Evolutionary conservation across 2,329 filamentous ascomycete genomes (phyloP).

Genomic region (Geosmithia morbida): DNA sequence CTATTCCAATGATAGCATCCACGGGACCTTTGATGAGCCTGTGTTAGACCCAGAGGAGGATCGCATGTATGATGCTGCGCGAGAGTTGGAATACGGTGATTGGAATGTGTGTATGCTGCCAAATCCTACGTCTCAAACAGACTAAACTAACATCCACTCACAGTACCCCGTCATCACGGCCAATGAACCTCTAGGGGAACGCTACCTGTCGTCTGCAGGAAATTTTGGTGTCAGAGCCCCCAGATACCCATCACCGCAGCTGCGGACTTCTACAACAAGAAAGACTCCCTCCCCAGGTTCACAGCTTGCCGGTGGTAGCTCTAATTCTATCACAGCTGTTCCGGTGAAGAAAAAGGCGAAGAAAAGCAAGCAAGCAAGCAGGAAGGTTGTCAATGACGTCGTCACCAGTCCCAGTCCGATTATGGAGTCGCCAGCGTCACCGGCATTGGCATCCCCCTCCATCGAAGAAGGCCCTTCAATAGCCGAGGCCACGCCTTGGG

Average conservation of each 20-base stretch:
- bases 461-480: not conserved
- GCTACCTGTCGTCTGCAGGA: constrained; percentile 30
- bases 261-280: constrained; percentile 5
- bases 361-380: constrained; percentile 21
- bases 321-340: constrained; percentile 9
- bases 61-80: constrained; percentile 52
- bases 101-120: constrained; percentile 63
- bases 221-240: constrained; percentile 13
- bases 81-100: constrained; percentile 66
- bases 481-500: not conserved
- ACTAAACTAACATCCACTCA: not conserved
- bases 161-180: constrained; percentile 90
- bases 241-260: constrained; percentile 5
- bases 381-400: constrained; percentile 2
- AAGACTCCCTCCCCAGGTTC: constrained; percentile 8
- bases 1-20: constrained; percentile 19
- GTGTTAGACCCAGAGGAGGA: constrained; percentile 58
- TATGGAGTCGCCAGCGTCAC: not conserved
- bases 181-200: constrained; percentile 55
- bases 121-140: not conserved
- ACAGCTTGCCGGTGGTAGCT: constrained; percentile 4
- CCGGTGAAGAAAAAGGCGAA: constrained; percentile 23
- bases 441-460: not conserved
- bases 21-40: constrained; percentile 34
- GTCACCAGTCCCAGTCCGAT: constrained; percentile 10